phyloP scores from a whole-genome alignment of 192 early-diverging fungal species.

The Fimicolochytrium jonesii region DNA sequence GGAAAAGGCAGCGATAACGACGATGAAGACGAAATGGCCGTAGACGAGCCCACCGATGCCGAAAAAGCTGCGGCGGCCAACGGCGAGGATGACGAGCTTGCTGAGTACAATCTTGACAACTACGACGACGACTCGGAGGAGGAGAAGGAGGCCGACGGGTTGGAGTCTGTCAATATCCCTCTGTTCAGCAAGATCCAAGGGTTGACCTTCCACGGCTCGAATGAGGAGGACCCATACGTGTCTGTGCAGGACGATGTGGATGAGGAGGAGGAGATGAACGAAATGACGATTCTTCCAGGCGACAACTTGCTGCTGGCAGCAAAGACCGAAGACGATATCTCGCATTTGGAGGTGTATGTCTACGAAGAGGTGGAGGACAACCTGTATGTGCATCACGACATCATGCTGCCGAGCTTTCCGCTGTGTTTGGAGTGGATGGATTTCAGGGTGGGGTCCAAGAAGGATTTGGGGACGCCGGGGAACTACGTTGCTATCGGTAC shows the following conservation, averaged over 20 bases:
- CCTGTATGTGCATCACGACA: slow-evolving; percentile 96
- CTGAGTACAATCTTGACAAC: slow-evolving; percentile 81
- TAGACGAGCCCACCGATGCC: slow-evolving; percentile 26
- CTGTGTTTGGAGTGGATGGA: slow-evolving; percentile 95
- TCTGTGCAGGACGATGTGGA: slow-evolving; percentile 59
- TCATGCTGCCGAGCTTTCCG: slow-evolving; percentile 95
- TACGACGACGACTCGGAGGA: slow-evolving; percentile 79
- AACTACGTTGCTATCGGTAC: slow-evolving; percentile 96
- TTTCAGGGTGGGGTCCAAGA: slow-evolving; percentile 73
- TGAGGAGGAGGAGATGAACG: slow-evolving; percentile 76
- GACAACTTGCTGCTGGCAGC: slow-evolving; percentile 90
- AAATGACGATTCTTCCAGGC: slow-evolving; percentile 67
- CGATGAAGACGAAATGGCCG: slow-evolving; percentile 27
- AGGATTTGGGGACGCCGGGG: slow-evolving; percentile 41
- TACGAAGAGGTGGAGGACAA: slow-evolving; percentile 81
- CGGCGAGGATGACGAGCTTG: slow-evolving; percentile 14
- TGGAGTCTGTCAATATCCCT: slow-evolving; percentile 35
- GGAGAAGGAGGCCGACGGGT: slow-evolving; percentile 24
- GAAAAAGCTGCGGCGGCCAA: neutral
- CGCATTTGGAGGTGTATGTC: slow-evolving; percentile 90
- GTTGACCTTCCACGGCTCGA: slow-evolving; percentile 76
- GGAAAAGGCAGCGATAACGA: slow-evolving; percentile 27
- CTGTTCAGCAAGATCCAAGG: slow-evolving; percentile 85
- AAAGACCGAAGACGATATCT: slow-evolving; percentile 96
- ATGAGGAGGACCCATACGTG: slow-evolving; percentile 85